Evolutionary conservation across 768 basidiomycete genomes (phyloP), one percentile per base, ranked within the genome.

Genomic region (Cantharellus anzutake): DNA sequence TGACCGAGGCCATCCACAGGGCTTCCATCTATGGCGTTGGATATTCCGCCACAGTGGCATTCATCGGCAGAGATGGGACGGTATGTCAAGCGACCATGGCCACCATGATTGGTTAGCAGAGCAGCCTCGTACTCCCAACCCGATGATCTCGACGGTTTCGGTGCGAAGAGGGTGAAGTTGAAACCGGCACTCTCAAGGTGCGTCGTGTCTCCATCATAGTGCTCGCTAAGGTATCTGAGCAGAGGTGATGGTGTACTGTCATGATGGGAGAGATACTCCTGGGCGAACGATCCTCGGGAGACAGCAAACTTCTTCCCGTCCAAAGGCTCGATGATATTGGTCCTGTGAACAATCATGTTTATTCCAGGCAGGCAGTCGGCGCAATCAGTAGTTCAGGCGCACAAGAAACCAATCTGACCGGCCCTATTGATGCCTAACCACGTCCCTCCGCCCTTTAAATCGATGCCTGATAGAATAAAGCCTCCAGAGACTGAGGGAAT

Each of bases 291-390:
- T 29, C 20, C 20, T 29, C 20, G 20, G 20, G 20, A 29, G 20
- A 29, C 20, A 29, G 20, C 20, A 29, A 29, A 29, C 20, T 29
- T 29, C 20, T 29, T 29, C 20, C 20, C 20, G 20, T 29, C 20
- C 20, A 29, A 29, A 29, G 78, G 73, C 70, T 90, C 87, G 50
- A 83, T 86, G 68, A 90, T 88, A 72, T 91, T 90, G 20, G 88
- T 91, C 68, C 86, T 88, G 71, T 29, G 20, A 29, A 29, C 20
- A 29, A 29, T 29, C 20, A 29, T 29, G 20, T 29, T 29, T 29
- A 29, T 29, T 29, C 20, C 20, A 29, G 20, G 20, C 20, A 29
- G 20, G 20, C 20, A 29, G 20, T 29, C 20, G 20, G 20, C 20
- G 20, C 20, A 29, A 29, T 29, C 20, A 29, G 20, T 29, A 29